Percentiles rank a stretch among this genome's conserved stretches.
Conservation (phyloP, 768 basidiomycete genomes). For the Dendrothele bispora region DNA sequence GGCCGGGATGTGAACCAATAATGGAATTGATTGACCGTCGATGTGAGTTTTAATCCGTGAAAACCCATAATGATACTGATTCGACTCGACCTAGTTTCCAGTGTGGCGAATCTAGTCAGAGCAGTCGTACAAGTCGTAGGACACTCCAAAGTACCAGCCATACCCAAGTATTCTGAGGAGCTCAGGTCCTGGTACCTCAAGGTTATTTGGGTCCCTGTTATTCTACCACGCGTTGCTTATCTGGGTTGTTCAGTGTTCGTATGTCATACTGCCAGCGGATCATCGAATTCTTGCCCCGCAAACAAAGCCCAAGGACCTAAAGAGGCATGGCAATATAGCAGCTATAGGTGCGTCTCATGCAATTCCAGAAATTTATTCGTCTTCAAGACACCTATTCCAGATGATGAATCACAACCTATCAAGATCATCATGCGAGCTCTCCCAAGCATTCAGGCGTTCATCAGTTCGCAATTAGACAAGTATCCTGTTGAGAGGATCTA, state of each 20-base stretch:
- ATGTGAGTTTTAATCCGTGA: constrained; percentile 42
- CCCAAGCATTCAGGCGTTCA: constrained; percentile 60
- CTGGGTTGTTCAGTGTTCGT: constrained; percentile 60
- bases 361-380: not conserved
- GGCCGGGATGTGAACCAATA: constrained; percentile 75
- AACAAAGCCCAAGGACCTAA: constrained; percentile 42
- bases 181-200: constrained; percentile 73
- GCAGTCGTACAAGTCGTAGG: constrained; percentile 82
- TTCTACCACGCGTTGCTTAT: constrained; percentile 3
- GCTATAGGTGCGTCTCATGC: constrained; percentile 52
- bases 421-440: constrained; percentile 70
- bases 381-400: not conserved
- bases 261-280: constrained; percentile 64
- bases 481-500: too few relatives aligned
- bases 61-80: constrained; percentile 4
- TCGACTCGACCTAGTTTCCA: constrained; percentile 32
- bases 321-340: constrained; percentile 65
- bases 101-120: constrained; percentile 63
- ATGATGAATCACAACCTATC: constrained; percentile 74
- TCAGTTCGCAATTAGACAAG: constrained; percentile 42
- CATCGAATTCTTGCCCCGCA: constrained; percentile 54
- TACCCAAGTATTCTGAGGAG: constrained; percentile 55
- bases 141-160: constrained; percentile 50
- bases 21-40: constrained; percentile 73
- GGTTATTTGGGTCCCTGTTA: constrained; percentile 35